Percentiles rank a stretch among this genome's conserved stretches.
These are phyloP conservation scores for Populus deltoides DNA, from an alignment of 345 rosid genomes.

Conservation along the genomic window DNA sequence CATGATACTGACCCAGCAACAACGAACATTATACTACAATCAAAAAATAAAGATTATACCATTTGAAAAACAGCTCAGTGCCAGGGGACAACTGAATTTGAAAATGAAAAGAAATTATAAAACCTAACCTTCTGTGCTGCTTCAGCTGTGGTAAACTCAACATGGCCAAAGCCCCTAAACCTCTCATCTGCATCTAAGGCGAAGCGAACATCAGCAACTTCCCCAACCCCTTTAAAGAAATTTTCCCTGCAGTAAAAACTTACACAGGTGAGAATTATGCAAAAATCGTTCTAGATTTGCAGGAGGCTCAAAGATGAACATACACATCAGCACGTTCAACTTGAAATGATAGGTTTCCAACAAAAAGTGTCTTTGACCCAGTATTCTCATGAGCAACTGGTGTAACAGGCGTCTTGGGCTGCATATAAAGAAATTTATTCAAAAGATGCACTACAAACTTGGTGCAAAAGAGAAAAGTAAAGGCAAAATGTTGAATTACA, in stretches of 20 bases:
- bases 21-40: background rate
- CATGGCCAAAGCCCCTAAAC: conserved; percentile 76
- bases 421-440: conserved; percentile 12
- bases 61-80: background rate
- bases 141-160: conserved; percentile 69
- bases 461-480: background rate
- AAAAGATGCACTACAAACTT: background rate
- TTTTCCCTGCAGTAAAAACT: conserved; percentile 42
- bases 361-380: conserved; percentile 65
- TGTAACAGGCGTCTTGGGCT: conserved; percentile 67
- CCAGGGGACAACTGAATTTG: background rate
- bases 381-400: conserved; percentile 50
- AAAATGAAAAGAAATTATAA: background rate
- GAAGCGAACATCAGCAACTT: conserved; percentile 70
- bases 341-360: conserved; percentile 60
- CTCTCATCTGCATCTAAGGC: conserved; percentile 45
- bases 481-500: conserved; percentile 14
- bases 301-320: background rate
- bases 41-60: background rate
- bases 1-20: background rate
- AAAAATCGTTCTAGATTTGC: background rate
- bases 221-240: conserved; percentile 71
- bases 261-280: background rate
- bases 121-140: conserved; percentile 57
- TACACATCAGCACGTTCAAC: conserved; percentile 69